Evolutionary conservation across 1,284 basidiomycete species (phyloP).

Genomic region (Athelia psychrophila): DNA sequence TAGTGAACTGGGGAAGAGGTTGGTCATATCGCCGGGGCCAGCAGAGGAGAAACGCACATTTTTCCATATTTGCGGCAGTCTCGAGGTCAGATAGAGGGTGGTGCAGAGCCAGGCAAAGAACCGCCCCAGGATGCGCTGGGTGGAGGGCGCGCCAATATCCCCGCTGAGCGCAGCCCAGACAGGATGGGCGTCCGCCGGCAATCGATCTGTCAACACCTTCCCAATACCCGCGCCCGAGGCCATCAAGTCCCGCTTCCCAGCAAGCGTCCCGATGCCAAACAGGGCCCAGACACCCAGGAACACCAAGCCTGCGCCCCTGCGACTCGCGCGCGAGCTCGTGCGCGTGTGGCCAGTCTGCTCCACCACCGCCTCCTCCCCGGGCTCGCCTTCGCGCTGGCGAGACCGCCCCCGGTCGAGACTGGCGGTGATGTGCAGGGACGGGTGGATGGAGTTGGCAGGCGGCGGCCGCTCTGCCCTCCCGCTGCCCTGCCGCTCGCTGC

Average conservation of each 20-base stretch:
- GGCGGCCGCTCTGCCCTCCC: slow-evolving; percentile 38
- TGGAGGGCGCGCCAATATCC: slow-evolving; percentile 29
- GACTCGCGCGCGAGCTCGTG: slow-evolving; percentile 55
- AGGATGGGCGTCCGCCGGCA: slow-evolving; percentile 17
- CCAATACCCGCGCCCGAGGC: slow-evolving; percentile 27
- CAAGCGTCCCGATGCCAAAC: slow-evolving; percentile 58
- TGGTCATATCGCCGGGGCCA: background rate
- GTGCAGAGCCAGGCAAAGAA: slow-evolving; percentile 93
- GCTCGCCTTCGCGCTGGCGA: slow-evolving; percentile 33
- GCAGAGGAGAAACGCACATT: slow-evolving; percentile 66
- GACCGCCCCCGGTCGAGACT: slow-evolving; percentile 43
- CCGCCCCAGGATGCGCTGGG: slow-evolving; percentile 74
- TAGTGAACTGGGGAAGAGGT: slow-evolving; percentile 68
- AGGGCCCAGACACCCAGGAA: slow-evolving; percentile 71
- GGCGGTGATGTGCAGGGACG: slow-evolving; percentile 28
- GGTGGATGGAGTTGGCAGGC: slow-evolving; percentile 23
- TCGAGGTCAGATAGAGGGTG: slow-evolving; percentile 85
- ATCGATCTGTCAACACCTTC: slow-evolving; percentile 26
- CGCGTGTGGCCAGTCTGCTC: slow-evolving; percentile 20
- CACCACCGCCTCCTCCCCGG: slow-evolving; percentile 25
- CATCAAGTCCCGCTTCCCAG: slow-evolving; percentile 25
- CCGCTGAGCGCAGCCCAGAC: slow-evolving; percentile 13
- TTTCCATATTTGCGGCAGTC: slow-evolving; percentile 96
- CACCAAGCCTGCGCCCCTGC: slow-evolving; percentile 66
- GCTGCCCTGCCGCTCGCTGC: slow-evolving; percentile 50